Percentiles rank a stretch among this genome's conserved stretches.
These are phyloP conservation scores for Fusarium sp. DNA, from an alignment of 2,329 filamentous ascomycete genomes.

Conservation along the genomic window DNA sequence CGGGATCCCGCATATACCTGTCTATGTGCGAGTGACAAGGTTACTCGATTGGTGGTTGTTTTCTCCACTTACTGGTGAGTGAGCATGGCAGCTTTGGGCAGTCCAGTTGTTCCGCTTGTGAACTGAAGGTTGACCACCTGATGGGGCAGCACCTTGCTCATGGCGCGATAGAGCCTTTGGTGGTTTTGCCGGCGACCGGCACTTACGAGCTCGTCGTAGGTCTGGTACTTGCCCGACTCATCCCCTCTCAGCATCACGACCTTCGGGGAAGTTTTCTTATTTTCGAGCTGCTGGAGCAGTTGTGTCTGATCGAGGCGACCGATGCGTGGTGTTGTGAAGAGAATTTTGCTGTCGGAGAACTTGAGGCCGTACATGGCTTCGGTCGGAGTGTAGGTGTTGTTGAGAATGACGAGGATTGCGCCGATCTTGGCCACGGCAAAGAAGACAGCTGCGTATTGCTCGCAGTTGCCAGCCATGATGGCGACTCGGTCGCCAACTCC, in stretches of 20 bases:
- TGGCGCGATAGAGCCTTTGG: slow-evolving; percentile 63
- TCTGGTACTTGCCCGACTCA: slow-evolving; percentile 62
- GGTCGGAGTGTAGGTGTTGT: slow-evolving; percentile 83
- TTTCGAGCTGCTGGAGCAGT: slow-evolving; percentile 66
- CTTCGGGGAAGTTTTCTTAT: slow-evolving; percentile 58
- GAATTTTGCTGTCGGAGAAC: slow-evolving; percentile 77
- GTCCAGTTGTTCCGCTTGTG: slow-evolving; percentile 79
- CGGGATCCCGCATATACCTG: background rate
- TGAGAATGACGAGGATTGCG: slow-evolving; percentile 79
- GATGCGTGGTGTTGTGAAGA: slow-evolving; percentile 79
- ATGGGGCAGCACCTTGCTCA: slow-evolving; percentile 68
- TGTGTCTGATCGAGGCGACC: slow-evolving; percentile 72
- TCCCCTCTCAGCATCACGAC: slow-evolving; percentile 72
- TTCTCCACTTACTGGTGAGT: slow-evolving; percentile 70
- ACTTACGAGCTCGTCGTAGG: slow-evolving; percentile 69
- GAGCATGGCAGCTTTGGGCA: slow-evolving; percentile 80
- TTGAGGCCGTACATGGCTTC: slow-evolving; percentile 78
- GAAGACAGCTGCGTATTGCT: slow-evolving; percentile 84
- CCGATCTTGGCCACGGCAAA: slow-evolving; percentile 77
- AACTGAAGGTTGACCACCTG: slow-evolving; percentile 82
- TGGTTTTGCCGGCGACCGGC: slow-evolving; percentile 62
- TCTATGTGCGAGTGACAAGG: background rate
- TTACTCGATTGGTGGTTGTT: background rate
- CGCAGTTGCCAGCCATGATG: slow-evolving; percentile 82
- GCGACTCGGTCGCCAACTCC: slow-evolving; percentile 76